Evolutionary conservation across 257 asterid genomes (phyloP).

Genomic region (Lithospermum erythrorhizon): DNA sequence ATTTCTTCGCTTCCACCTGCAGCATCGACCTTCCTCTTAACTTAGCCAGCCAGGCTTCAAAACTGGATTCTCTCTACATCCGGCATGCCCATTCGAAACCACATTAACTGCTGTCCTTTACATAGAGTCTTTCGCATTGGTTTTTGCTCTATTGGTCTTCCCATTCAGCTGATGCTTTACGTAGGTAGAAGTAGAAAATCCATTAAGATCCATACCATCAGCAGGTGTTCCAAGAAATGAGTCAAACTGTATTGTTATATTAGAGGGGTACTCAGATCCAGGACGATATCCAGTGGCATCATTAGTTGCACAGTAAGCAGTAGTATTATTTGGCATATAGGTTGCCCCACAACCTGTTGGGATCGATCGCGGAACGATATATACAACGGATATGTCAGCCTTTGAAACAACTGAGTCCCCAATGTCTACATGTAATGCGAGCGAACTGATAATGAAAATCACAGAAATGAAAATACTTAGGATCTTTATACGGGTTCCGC

Average conservation of each 20-base stretch:
- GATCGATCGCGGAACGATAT: too few relatives aligned
- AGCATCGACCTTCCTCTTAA: conserved; percentile 48
- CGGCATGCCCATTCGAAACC: conserved; percentile 27
- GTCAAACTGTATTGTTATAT: conserved; percentile 57
- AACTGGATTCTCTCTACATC: conserved; percentile 25
- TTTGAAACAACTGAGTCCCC: too few relatives aligned
- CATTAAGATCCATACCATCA: conserved; percentile 44
- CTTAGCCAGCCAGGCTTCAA: conserved; percentile 70
- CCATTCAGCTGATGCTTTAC: conserved; percentile 39
- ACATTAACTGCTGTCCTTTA: conserved; percentile 27
- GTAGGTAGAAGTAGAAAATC: conserved; percentile 39
- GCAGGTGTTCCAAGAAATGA: conserved; percentile 38
- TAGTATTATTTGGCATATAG: conserved; percentile 29
- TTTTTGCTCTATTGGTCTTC: conserved; percentile 36
- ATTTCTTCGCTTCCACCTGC: conserved; percentile 34
- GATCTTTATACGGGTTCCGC: too few relatives aligned
- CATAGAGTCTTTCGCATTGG: conserved; percentile 31
- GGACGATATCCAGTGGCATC: conserved; percentile 45
- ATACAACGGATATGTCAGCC: too few relatives aligned
- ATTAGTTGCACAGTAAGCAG: conserved; percentile 46
- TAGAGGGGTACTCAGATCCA: conserved; percentile 50
- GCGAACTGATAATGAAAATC: too few relatives aligned
- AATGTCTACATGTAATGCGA: too few relatives aligned
- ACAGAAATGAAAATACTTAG: too few relatives aligned
- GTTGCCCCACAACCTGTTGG: conserved; percentile 44